Percentiles rank a stretch among this genome's conserved stretches.
Evolutionary conservation across 2,329 filamentous ascomycete species (phyloP).

Genomic region (Aspergillus arachidicola): DNA sequence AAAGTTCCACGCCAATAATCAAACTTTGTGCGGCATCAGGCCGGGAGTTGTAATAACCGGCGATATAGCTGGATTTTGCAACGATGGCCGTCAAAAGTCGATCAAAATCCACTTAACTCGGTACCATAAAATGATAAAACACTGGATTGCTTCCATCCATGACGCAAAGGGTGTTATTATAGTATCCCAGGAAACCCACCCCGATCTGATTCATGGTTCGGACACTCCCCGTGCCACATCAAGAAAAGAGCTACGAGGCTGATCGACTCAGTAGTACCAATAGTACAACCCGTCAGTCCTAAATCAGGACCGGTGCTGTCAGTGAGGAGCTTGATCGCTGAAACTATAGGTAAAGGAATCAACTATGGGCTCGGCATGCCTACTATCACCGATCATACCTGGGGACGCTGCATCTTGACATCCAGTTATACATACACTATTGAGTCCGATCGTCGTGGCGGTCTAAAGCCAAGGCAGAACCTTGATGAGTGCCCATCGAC

Average conservation of each 20-base stretch:
- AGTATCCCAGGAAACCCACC: not conserved
- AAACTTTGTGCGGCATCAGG: not conserved
- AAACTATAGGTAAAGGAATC: not conserved
- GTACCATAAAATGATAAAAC: not conserved
- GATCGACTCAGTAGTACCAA: not conserved
- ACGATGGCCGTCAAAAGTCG: not conserved
- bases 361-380: not conserved
- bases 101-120: not conserved
- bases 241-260: not conserved
- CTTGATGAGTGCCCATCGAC: not conserved
- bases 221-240: not conserved
- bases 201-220: not conserved
- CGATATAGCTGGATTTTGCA: not conserved
- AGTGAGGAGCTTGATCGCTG: not conserved
- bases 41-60: not conserved
- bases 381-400: not conserved
- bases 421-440: not conserved
- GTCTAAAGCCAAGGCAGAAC: conserved; percentile 1
- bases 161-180: not conserved
- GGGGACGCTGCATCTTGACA: not conserved
- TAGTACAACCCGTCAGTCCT: not conserved
- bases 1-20: conserved; percentile 3
- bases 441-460: not conserved
- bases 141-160: not conserved
- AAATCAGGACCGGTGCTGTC: no score